Evolutionary conservation across 2,329 filamentous ascomycete species (phyloP).

Genomic region (Mariannaea elegans): DNA sequence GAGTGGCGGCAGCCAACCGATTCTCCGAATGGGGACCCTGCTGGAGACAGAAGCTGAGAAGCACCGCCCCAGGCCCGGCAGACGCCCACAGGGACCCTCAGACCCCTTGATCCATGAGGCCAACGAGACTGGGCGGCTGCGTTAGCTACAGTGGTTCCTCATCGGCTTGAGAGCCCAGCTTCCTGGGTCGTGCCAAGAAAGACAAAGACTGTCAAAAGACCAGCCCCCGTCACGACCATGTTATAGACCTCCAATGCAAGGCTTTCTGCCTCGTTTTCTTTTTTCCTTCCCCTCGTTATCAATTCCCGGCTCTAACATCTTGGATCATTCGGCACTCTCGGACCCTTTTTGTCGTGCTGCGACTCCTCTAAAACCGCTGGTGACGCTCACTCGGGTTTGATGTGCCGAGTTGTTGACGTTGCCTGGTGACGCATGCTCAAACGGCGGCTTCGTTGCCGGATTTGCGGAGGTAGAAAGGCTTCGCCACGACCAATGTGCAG

Average conservation of each 20-base stretch:
- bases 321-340: slow-evolving; percentile 6
- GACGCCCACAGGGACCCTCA: neutral
- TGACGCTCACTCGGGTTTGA: slow-evolving; percentile 11
- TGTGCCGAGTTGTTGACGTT: slow-evolving; percentile 34
- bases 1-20: neutral
- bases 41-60: neutral
- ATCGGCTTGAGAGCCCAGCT: neutral
- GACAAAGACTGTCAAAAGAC: neutral
- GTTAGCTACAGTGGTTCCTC: neutral
- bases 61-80: neutral
- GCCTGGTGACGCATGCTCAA: slow-evolving; percentile 31
- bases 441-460: slow-evolving; percentile 5
- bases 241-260: neutral
- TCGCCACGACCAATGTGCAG: slow-evolving; percentile 8
- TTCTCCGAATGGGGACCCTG: neutral
- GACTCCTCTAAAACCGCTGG: slow-evolving; percentile 4
- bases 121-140: neutral
- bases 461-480: neutral
- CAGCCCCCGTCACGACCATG: neutral
- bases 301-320: neutral
- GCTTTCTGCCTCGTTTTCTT: neutral
- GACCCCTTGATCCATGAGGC: neutral
- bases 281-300: neutral
- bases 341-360: neutral
- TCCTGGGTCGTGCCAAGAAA: neutral